Percentiles rank a stretch among this genome's conserved stretches.
Evolutionary conservation across 352 stramenopile species (phyloP).

Genomic region (Globisporangium megalacanthum): DNA sequence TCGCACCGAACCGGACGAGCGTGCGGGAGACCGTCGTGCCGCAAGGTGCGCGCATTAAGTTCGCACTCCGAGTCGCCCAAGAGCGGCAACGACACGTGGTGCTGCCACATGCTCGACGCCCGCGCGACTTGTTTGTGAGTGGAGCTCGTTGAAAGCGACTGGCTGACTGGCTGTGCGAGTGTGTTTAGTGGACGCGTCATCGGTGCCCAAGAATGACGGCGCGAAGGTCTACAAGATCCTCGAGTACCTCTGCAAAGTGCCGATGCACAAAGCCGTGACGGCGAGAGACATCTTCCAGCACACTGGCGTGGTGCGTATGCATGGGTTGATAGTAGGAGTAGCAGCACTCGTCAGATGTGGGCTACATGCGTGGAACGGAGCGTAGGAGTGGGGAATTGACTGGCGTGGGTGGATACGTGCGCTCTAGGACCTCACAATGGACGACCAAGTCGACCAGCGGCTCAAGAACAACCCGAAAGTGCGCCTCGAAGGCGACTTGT

Average conservation of each 20-base stretch:
- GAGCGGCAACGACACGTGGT: too few relatives aligned
- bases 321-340: too few relatives aligned
- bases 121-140: too few relatives aligned
- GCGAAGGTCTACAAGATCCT: constrained; percentile 87
- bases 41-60: constrained; percentile 28
- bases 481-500: constrained; percentile 62
- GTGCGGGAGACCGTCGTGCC: constrained; percentile 54
- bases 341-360: too few relatives aligned
- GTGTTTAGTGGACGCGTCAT: constrained; percentile 60
- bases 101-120: too few relatives aligned
- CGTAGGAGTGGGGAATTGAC: too few relatives aligned
- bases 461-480: constrained; percentile 88
- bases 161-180: neutral
- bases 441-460: constrained; percentile 79
- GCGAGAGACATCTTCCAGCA: constrained; percentile 74
- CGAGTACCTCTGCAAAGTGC: constrained; percentile 76
- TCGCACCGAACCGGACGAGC: constrained; percentile 41
- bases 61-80: neutral
- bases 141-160: neutral
- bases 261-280: constrained; percentile 70
- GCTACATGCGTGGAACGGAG: too few relatives aligned
- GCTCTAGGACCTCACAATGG: constrained; percentile 62
- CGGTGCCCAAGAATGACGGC: constrained; percentile 79
- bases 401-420: neutral
- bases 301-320: constrained; percentile 69